Evolutionary conservation across 805 yeast species (phyloP).

Genomic region (Suhomyces faveliae): DNA sequence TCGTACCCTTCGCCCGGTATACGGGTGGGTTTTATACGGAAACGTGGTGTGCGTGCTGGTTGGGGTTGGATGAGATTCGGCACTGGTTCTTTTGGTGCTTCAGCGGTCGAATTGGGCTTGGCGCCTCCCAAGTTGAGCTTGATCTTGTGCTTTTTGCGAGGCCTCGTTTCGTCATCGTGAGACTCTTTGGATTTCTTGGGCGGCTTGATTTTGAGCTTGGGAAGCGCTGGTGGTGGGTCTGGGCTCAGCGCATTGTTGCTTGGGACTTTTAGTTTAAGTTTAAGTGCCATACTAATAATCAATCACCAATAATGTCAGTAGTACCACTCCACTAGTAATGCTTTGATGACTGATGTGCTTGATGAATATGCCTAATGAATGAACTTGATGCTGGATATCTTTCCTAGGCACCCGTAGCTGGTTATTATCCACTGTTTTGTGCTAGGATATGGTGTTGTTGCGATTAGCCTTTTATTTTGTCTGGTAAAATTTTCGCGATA

Average conservation of each 20-base stretch:
- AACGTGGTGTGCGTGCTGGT: constrained; percentile 34
- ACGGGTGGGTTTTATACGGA: constrained; percentile 58
- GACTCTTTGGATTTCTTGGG: constrained; percentile 8
- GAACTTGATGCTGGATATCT: no score
- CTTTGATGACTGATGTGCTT: no score
- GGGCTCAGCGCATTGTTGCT: constrained; percentile 5
- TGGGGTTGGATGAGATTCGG: constrained; percentile 1
- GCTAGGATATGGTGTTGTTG: no score
- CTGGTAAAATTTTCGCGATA: constrained; percentile 1
- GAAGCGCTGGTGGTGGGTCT: constrained; percentile 8
- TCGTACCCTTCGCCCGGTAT: constrained; percentile 95
- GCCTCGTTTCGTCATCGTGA: constrained; percentile 6
- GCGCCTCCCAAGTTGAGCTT: constrained; percentile 19
- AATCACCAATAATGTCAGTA: no score
- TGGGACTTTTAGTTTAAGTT: constrained; percentile 15
- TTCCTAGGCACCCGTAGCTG: no score
- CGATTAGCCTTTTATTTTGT: not conserved
- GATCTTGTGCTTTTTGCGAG: constrained; percentile 22
- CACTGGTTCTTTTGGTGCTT: not conserved
- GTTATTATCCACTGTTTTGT: no score
- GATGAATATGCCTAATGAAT: no score
- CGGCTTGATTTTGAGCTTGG: constrained; percentile 23
- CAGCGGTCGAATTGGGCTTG: not conserved
- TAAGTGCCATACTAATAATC: constrained; percentile 17
- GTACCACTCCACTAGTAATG: no score